Evolutionary conservation across 1,139 yeast species (phyloP).

Genomic region (Magnusiomyces clavatus): DNA sequence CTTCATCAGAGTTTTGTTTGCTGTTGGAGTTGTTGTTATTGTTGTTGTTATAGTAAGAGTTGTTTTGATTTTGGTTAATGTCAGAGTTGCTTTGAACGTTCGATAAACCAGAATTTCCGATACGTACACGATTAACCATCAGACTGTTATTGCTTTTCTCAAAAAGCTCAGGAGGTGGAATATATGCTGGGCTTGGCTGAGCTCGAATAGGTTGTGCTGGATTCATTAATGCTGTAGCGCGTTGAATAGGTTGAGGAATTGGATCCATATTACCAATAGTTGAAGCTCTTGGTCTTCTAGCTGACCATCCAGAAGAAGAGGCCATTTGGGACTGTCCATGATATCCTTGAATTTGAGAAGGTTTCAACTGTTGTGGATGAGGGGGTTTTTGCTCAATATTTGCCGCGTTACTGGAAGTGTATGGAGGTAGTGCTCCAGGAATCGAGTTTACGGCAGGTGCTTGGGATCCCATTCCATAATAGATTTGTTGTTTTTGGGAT

Average conservation of each 20-base stretch:
- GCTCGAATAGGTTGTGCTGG: slow-evolving; percentile 34
- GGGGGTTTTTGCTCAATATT: neutral
- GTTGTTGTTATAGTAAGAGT: no score
- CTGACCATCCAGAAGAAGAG: slow-evolving; percentile 8
- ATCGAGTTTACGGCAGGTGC: slow-evolving; percentile 1
- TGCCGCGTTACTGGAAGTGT: slow-evolving; percentile 3
- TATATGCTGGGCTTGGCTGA: slow-evolving; percentile 36
- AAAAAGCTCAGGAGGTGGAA: slow-evolving; percentile 34
- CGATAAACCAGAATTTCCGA: no score
- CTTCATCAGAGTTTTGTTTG: no score
- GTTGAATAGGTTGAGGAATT: slow-evolving; percentile 36
- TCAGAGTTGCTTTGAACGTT: no score
- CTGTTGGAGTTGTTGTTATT: no score
- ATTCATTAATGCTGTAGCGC: slow-evolving; percentile 36
- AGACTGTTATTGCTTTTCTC: neutral
- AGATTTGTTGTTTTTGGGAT: slow-evolving; percentile 5
- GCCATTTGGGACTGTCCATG: neutral
- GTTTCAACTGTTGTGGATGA: slow-evolving; percentile 1
- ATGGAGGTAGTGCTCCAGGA: slow-evolving; percentile 7
- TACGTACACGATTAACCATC: no score
- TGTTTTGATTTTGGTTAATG: no score
- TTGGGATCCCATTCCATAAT: neutral
- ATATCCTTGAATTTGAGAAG: neutral
- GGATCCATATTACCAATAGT: slow-evolving; percentile 37
- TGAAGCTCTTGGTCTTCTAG: slow-evolving; percentile 33